These are phyloP conservation scores for Plasmodium berghei DNA, from an alignment of 169 alveolate genomes.

Conservation along the genomic window DNA sequence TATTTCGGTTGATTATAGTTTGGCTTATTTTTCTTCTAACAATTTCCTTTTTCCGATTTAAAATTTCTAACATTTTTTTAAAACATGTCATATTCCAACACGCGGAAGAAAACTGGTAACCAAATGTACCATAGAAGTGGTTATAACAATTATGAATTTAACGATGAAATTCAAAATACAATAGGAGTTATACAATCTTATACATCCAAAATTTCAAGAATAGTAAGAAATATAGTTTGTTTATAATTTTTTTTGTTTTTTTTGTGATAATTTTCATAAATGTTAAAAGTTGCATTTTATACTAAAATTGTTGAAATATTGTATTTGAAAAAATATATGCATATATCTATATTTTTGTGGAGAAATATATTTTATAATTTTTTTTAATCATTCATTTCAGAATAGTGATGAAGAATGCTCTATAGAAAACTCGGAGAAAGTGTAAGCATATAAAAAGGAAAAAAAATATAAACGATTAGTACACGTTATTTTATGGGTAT, in stretches of 20 bases:
- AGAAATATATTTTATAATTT: slow-evolving; percentile 12
- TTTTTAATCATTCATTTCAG: slow-evolving; percentile 12
- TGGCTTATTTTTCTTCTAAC: no score
- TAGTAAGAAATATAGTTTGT: slow-evolving; percentile 11
- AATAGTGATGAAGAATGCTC: slow-evolving; percentile 58
- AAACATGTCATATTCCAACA: slow-evolving; percentile 73
- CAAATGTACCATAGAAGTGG: neutral
- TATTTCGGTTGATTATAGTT: no score
- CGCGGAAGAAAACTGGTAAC: slow-evolving; percentile 23
- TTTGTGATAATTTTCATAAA: neutral
- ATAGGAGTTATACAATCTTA: slow-evolving; percentile 50
- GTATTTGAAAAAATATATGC: neutral
- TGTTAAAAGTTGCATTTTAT: no score
- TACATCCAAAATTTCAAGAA: slow-evolving; percentile 40
- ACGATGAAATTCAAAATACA: slow-evolving; percentile 58
- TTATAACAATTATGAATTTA: slow-evolving; percentile 26
- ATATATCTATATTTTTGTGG: neutral
- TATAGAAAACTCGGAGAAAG: slow-evolving; percentile 70
- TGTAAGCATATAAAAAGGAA: slow-evolving; percentile 33
- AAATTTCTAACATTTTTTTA: neutral
- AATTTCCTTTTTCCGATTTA: no score
- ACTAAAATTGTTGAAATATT: no score
- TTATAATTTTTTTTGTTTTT: neutral
- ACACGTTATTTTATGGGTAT: no score
- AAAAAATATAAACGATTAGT: neutral